Conservation (phyloP, 2,329 filamentous ascomycete species). For the Fusarium bulbicola region DNA sequence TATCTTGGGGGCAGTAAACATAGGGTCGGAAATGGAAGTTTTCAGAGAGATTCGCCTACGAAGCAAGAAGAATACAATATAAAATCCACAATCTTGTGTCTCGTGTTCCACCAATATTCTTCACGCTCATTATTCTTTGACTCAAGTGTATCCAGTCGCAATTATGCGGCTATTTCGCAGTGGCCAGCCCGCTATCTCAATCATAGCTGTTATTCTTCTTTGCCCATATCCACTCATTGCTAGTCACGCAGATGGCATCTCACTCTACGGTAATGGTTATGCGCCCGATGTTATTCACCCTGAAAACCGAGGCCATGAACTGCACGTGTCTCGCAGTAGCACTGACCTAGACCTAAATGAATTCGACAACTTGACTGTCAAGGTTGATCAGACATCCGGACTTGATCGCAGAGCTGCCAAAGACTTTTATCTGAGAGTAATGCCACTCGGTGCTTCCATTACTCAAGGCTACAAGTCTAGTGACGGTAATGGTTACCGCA, state of each 20-base stretch:
- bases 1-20: not conserved
- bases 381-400: not conserved
- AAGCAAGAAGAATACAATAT: not conserved
- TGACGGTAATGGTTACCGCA: not conserved
- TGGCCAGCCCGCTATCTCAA: not conserved
- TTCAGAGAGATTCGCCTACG: not conserved
- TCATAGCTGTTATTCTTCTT: not conserved
- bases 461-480: not conserved
- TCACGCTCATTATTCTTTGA: not conserved
- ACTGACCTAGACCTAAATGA: not conserved
- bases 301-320: accelerated
- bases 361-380: not conserved
- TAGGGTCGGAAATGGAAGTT: not conserved
- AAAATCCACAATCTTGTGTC: not conserved
- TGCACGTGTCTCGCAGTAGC: not conserved
- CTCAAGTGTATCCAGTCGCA: accelerated
- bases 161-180: not conserved
- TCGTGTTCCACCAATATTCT: not conserved
- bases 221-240: not conserved
- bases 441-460: not conserved
- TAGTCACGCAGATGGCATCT: not conserved
- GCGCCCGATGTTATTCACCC: not conserved
- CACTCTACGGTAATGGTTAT: not conserved
- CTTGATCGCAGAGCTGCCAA: not conserved
- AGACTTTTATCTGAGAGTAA: slow-evolving; percentile 1